phyloP scores from a whole-genome alignment of 768 basidiomycete genomes.

The Podaxis sp. region DNA sequence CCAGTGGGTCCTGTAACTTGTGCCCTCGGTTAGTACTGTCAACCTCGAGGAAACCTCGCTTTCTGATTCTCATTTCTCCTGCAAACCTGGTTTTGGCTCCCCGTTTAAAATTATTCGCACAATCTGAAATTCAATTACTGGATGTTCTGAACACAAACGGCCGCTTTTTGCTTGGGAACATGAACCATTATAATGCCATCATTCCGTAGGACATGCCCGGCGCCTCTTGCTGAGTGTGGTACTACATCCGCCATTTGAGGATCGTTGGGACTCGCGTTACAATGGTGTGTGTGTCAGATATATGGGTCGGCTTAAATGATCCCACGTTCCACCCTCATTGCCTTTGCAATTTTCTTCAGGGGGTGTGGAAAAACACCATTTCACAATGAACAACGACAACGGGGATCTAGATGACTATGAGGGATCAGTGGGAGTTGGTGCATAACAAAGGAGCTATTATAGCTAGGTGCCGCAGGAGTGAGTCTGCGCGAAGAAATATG shows the following conservation, averaged over 20 bases:
- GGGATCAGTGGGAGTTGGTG: background rate
- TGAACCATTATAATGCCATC: background rate
- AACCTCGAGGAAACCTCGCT: too few species aligned
- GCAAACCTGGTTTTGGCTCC: too few species aligned
- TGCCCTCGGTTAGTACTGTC: background rate
- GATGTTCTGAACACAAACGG: background rate
- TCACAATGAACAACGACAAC: background rate
- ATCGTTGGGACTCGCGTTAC: background rate
- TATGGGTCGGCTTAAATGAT: background rate
- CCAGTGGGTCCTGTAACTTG: background rate
- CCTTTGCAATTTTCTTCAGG: background rate
- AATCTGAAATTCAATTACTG: background rate
- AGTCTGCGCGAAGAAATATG: background rate
- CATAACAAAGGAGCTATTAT: background rate
- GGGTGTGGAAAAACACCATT: background rate
- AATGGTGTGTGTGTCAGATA: constrained; percentile 1
- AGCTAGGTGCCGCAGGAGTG: background rate
- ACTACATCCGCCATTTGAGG: background rate
- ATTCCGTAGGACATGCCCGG: background rate
- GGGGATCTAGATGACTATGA: background rate
- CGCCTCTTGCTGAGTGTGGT: background rate
- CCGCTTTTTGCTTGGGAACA: background rate
- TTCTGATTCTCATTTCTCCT: too few species aligned
- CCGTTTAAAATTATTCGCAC: background rate
- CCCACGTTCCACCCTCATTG: background rate